These are phyloP conservation scores for Aspergillus fijiensis DNA, from an alignment of 2,329 filamentous ascomycete species.

Conservation along the genomic window DNA sequence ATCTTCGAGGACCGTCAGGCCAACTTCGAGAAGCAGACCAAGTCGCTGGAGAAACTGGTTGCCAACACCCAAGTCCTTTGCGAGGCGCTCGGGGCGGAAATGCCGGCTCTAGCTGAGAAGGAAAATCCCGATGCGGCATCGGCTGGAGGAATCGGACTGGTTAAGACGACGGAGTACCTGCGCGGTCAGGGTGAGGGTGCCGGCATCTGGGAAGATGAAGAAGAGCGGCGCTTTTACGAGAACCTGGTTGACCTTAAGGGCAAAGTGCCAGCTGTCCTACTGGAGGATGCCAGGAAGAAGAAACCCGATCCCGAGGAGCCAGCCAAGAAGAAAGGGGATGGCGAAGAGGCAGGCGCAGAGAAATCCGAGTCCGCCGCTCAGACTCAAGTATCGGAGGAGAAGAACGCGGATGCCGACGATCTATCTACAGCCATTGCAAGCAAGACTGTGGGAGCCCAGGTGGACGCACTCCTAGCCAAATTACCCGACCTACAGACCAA, in stretches of 20 bases:
- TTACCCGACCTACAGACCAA: slow-evolving; percentile 91
- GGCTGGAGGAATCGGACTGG: slow-evolving; percentile 81
- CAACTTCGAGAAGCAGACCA: slow-evolving; percentile 91
- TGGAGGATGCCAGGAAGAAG: slow-evolving; percentile 95
- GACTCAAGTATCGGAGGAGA: slow-evolving; percentile 48
- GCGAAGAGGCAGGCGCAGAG: slow-evolving; percentile 36
- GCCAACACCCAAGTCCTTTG: slow-evolving; percentile 88
- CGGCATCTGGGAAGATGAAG: slow-evolving; percentile 98
- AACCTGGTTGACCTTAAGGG: slow-evolving; percentile 93
- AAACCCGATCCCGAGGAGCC: slow-evolving; percentile 79
- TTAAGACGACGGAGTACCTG: slow-evolving; percentile 91
- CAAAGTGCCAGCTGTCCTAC: slow-evolving; percentile 87
- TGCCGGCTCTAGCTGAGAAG: slow-evolving; percentile 88
- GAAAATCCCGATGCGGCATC: slow-evolving; percentile 65
- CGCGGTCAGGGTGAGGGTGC: slow-evolving; percentile 85
- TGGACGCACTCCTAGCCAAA: slow-evolving; percentile 82
- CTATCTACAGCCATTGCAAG: slow-evolving; percentile 93
- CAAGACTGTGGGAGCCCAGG: slow-evolving; percentile 95
- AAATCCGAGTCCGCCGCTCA: slow-evolving; percentile 39
- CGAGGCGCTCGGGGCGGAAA: slow-evolving; percentile 82
- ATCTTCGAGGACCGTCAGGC: slow-evolving; percentile 96
- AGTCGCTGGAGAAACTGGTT: slow-evolving; percentile 85
- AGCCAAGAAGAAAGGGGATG: slow-evolving; percentile 71
- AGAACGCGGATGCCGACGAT: slow-evolving; percentile 66
- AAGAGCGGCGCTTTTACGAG: slow-evolving; percentile 96